phyloP scores from a whole-genome alignment of 2,329 filamentous ascomycete genomes.

The Diaporthe citri region DNA sequence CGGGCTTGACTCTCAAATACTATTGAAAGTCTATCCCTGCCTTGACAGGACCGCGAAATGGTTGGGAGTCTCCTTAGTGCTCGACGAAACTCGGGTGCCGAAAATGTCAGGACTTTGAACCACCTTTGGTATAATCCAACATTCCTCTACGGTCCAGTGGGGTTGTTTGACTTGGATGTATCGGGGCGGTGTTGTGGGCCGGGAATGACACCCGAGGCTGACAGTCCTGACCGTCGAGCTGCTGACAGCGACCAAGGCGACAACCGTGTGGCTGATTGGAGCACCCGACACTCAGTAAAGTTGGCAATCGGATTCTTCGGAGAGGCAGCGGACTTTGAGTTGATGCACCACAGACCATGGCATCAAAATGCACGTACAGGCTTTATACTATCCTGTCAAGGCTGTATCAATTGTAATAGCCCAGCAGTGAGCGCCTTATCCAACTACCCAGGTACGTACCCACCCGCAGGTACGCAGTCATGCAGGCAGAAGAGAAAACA shows the following conservation, averaged over 20 bases:
- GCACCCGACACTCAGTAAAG: fast-evolving
- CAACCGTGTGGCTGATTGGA: background rate
- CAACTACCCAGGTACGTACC: background rate
- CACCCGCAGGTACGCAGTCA: no score
- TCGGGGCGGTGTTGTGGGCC: background rate
- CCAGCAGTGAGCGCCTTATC: background rate
- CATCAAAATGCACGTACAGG: no score
- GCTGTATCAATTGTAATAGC: no score
- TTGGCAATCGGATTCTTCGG: background rate
- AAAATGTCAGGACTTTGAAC: background rate
- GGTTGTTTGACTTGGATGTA: no score
- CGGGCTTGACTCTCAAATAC: background rate
- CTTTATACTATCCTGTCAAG: background rate
- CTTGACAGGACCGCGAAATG: no score
- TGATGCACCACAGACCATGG: background rate
- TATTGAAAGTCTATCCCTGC: background rate
- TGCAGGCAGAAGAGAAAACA: no score
- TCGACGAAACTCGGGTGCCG: background rate
- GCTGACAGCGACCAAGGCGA: background rate
- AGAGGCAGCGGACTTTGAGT: background rate
- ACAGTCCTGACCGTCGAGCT: background rate
- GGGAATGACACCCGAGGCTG: conserved; percentile 1
- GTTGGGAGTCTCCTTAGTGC: background rate
- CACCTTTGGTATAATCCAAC: no score
- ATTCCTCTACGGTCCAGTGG: background rate